Evolutionary conservation across 2,329 filamentous ascomycete genomes (phyloP).

Genomic region (Sclerotinia borealis): DNA sequence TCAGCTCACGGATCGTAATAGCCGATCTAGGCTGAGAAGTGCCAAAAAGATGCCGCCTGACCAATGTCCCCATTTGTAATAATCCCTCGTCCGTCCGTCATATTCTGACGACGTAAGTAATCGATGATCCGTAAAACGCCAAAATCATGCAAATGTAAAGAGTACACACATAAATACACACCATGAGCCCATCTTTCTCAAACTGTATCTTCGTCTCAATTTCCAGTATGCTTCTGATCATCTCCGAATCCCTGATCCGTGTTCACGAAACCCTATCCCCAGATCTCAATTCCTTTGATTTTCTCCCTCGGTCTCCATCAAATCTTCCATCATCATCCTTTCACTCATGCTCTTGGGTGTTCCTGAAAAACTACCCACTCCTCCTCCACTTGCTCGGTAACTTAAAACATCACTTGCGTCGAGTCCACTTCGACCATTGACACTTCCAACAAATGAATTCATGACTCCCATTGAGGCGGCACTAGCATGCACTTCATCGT

Average conservation of each 20-base stretch:
- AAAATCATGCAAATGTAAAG: not conserved
- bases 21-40: not conserved
- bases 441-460: constrained; percentile 46
- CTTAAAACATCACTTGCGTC: constrained; percentile 27
- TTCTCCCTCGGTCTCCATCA: constrained; percentile 19
- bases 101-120: not conserved
- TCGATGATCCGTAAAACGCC: not conserved
- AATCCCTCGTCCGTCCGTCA: not conserved
- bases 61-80: not conserved
- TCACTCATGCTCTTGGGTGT: constrained; percentile 30
- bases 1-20: not conserved
- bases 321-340: constrained; percentile 31
- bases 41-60: not conserved
- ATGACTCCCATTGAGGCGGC: constrained; percentile 45
- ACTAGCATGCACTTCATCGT: constrained; percentile 43
- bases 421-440: constrained; percentile 32
- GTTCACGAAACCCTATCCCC: not conserved
- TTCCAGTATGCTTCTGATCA: not conserved
- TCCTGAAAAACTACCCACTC: constrained; percentile 22
- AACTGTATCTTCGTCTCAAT: not conserved
- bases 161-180: not conserved
- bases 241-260: not conserved
- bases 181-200: not conserved
- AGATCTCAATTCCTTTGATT: not conserved
- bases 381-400: constrained; percentile 22